phyloP scores from a whole-genome alignment of 257 asterid species.

The Handroanthus guayacan region DNA sequence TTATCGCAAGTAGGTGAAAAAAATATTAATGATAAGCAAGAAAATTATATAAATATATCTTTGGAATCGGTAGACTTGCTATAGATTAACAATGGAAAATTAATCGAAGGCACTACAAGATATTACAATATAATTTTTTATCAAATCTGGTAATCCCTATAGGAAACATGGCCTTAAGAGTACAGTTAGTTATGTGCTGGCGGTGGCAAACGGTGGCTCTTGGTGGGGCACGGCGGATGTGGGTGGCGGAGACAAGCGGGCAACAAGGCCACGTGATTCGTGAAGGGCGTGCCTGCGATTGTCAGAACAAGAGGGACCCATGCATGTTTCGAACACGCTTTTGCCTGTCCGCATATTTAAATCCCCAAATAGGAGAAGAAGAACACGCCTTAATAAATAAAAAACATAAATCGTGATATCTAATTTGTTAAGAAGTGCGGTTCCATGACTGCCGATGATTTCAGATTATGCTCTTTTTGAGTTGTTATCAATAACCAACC shows the following conservation, averaged over 20 bases:
- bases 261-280: slow-evolving; percentile 48
- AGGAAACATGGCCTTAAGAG: no score
- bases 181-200: no score
- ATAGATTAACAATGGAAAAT: no score
- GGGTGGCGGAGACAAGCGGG: slow-evolving; percentile 19
- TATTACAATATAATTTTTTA: no score
- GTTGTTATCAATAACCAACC: slow-evolving; percentile 29
- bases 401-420: background rate
- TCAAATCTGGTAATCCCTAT: no score
- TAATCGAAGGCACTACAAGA: no score
- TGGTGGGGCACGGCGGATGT: background rate
- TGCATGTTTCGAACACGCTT: background rate
- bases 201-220: background rate
- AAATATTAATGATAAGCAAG: no score
- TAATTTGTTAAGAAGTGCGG: slow-evolving; percentile 24
- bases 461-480: slow-evolving; percentile 30
- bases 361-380: background rate
- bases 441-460: slow-evolving; percentile 37
- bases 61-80: no score
- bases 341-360: background rate
- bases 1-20: no score
- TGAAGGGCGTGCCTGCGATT: slow-evolving; percentile 51
- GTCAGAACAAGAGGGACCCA: slow-evolving; percentile 31
- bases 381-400: no score
- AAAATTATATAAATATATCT: no score